Base-by-base conservation (phyloP, 2,329 filamentous ascomycete species). In the Allantophomopsis cytisporea region DNA sequence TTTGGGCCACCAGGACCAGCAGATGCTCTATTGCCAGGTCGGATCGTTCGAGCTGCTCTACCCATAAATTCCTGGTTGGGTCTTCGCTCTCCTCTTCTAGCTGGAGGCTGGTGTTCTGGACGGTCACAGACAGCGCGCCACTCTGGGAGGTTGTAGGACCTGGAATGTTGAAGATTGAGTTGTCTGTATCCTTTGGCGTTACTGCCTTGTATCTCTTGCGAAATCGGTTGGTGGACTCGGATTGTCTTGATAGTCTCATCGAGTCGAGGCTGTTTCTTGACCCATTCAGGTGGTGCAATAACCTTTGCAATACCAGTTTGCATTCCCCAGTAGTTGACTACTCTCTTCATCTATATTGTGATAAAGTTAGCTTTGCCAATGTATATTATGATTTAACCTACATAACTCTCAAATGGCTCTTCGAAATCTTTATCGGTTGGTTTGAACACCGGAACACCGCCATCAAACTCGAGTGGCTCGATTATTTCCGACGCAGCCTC, bases 271-370 rank as follows among this genome's bases (percentile, higher is more conserved):
- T 91, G 77, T 18, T 76, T 69, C 47, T 88, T 76, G 60, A 75
- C 91, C 91, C 91, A 98, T 73, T 96, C 88, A 53, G 81, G 65
- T 1, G 91, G 91, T 20, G 91, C 88, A 39, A 96, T 81, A 42
- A 98, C 82, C 63, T 98, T 96, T 55, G 96, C 78, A 51, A 98
- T 95, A 30, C 91, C 91, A 16, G 87, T 91, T 61, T 86, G 85
- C 91, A 98, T 98, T 52, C 91, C 91, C 58, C 94, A 94, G 47
- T 78, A 76, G 59, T 98, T 85, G 45, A 98, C 76, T 34, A 28
- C 60, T 85, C 88, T 55, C 13, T 79, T 76, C 69, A 80, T 79
- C 75, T 80, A 43, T 30, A 37, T 35, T 14, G 28, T 13, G 16
- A 36, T 12, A 36, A 15, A 18, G 31, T 41, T 41, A 41, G 36